Conservation (phyloP, 192 early-diverging fungal genomes). For the Gaertneriomyces sp. region DNA sequence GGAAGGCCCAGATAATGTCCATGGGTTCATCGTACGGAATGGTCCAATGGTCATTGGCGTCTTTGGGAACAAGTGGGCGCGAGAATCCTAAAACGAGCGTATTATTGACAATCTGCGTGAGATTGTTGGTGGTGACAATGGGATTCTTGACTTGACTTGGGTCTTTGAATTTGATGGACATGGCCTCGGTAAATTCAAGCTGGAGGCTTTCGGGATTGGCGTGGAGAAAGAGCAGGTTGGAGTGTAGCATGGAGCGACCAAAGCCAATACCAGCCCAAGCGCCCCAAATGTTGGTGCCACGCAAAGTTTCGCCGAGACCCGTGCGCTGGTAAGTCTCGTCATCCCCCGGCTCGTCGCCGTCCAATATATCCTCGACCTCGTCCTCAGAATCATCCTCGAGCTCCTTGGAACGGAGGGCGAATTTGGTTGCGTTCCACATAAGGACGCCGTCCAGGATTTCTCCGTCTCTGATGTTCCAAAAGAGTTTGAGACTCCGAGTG, state of each 20-base stretch:
- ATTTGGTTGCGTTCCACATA: slow-evolving; percentile 14
- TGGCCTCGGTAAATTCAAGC: not conserved
- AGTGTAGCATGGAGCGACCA: slow-evolving; percentile 30
- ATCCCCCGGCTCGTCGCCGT: too few species aligned
- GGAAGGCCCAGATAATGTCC: slow-evolving; percentile 21
- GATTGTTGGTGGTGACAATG: not conserved
- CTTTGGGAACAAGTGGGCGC: slow-evolving; percentile 11
- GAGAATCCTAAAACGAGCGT: slow-evolving; percentile 7
- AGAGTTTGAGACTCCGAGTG: slow-evolving; percentile 7
- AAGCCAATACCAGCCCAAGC: slow-evolving; percentile 25
- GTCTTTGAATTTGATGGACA: too few species aligned
- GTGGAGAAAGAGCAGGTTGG: slow-evolving; percentile 25
- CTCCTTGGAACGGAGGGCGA: not conserved
- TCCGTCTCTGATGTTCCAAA: slow-evolving; percentile 19
- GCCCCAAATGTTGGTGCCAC: slow-evolving; percentile 6
- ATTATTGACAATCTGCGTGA: not conserved
- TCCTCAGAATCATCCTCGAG: not conserved
- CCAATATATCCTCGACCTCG: too few species aligned
- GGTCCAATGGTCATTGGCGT: slow-evolving; percentile 16
- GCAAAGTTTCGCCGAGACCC: too few species aligned
- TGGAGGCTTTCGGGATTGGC: slow-evolving; percentile 1
- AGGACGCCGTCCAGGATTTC: slow-evolving; percentile 15
- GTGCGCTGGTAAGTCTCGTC: too few species aligned
- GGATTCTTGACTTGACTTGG: not conserved
- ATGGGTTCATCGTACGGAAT: not conserved